Evolutionary conservation across 805 yeast genomes (phyloP).

Genomic region (Cyberlindnera mycetangii): DNA sequence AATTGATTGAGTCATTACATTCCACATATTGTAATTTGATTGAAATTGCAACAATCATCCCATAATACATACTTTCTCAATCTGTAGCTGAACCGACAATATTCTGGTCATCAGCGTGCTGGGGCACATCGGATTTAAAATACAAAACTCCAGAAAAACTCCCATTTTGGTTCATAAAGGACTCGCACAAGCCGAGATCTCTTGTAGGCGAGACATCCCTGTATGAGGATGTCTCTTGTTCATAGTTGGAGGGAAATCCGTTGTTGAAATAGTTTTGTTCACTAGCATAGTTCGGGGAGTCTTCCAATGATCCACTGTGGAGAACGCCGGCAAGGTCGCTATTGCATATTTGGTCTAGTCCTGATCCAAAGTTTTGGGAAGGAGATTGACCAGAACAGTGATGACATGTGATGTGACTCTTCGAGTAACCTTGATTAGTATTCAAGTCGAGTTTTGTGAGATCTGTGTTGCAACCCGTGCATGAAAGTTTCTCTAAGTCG

Average conservation of each 20-base stretch:
- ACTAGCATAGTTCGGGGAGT: not conserved
- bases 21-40: too few relatives aligned
- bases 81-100: too few relatives aligned
- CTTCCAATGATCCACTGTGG: not conserved
- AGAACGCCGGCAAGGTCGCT: not conserved
- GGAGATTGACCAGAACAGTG: not conserved
- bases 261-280: not conserved
- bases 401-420: not conserved
- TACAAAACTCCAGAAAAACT: not conserved
- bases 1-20: too few relatives aligned
- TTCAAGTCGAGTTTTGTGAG: conserved; percentile 2
- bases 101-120: not conserved
- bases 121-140: not conserved
- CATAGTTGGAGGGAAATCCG: conserved; percentile 1
- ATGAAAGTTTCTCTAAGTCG: not conserved
- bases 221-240: not conserved
- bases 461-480: not conserved
- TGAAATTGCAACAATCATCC: too few relatives aligned
- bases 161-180: not conserved
- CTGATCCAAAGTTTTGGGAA: not conserved
- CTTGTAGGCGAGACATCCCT: not conserved
- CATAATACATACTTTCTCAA: too few relatives aligned
- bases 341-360: not conserved
- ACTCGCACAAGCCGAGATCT: not conserved
- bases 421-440: not conserved